Percentiles rank a stretch among this genome's conserved stretches.
phyloP scores from a whole-genome alignment of 2,329 filamentous ascomycete genomes.

The Aspergillus neotritici region DNA sequence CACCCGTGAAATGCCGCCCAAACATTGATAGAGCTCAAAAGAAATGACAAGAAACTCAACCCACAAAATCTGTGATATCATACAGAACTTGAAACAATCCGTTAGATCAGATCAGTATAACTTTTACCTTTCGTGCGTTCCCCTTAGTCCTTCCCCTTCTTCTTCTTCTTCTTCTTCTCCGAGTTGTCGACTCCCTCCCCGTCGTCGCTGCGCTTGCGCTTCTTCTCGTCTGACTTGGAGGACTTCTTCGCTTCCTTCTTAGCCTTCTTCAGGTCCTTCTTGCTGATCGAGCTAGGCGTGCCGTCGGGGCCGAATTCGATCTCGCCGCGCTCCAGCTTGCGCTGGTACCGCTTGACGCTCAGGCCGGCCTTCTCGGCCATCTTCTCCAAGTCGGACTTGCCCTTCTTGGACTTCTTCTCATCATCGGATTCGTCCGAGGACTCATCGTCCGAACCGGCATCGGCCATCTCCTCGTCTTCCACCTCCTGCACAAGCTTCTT shows the following conservation, averaged over 20 bases:
- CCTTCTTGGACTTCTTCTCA: slow-evolving; percentile 40
- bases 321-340: slow-evolving; percentile 71
- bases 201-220: slow-evolving; percentile 58
- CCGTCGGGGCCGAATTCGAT: slow-evolving; percentile 62
- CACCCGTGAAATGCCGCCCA: slow-evolving; percentile 31
- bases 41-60: slow-evolving; percentile 26
- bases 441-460: slow-evolving; percentile 35
- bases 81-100: slow-evolving; percentile 31
- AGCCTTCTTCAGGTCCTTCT: slow-evolving; percentile 70
- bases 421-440: slow-evolving; percentile 27
- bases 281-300: slow-evolving; percentile 62
- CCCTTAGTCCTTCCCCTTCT: slow-evolving; percentile 54
- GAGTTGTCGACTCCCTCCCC: slow-evolving; percentile 51
- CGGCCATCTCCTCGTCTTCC: slow-evolving; percentile 41
- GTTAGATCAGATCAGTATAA: slow-evolving; percentile 16
- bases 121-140: slow-evolving; percentile 13
- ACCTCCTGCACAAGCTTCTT: slow-evolving; percentile 46
- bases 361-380: slow-evolving; percentile 63
- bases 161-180: slow-evolving; percentile 48
- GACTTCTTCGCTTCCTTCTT: slow-evolving; percentile 59
- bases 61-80: slow-evolving; percentile 38
- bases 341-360: slow-evolving; percentile 69
- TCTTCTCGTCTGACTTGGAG: slow-evolving; percentile 58
- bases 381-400: slow-evolving; percentile 47
- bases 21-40: slow-evolving; percentile 25